phyloP scores from a whole-genome alignment of 305 asterid genomes.

The Euphrasia arctica region DNA sequence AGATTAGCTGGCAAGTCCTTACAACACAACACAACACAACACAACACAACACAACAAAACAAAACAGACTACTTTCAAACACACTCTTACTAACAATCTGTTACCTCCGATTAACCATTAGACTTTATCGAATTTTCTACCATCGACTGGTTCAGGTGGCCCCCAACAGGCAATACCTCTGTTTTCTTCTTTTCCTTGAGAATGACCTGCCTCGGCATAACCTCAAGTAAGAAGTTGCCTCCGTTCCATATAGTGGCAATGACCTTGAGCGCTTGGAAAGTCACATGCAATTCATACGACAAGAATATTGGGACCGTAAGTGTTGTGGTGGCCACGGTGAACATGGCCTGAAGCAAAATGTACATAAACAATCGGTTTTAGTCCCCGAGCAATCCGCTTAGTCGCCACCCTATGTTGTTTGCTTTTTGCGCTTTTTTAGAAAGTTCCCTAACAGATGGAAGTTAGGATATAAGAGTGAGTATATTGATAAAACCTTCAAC shows the following conservation, averaged over 20 bases:
- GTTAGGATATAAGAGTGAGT: constrained; percentile 4
- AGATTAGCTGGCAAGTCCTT: constrained; percentile 11
- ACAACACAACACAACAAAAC: too few species aligned
- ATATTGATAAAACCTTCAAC: neutral
- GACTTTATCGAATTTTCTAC: constrained; percentile 27
- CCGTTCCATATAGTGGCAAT: constrained; percentile 94
- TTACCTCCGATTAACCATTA: constrained; percentile 26
- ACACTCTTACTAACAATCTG: constrained; percentile 27
- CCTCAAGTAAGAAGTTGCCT: constrained; percentile 87
- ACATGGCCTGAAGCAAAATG: constrained; percentile 76
- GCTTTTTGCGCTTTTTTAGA: constrained; percentile 95
- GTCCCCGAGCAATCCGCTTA: constrained; percentile 95
- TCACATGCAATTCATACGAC: constrained; percentile 61
- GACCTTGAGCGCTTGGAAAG: constrained; percentile 85
- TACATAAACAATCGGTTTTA: constrained; percentile 91
- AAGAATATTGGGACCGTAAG: constrained; percentile 88
- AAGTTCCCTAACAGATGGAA: constrained; percentile 57
- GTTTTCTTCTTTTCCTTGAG: constrained; percentile 78
- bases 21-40: constrained; percentile 2
- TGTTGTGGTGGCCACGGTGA: constrained; percentile 84
- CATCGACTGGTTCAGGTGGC: constrained; percentile 30
- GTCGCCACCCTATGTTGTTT: constrained; percentile 91
- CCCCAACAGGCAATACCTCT: constrained; percentile 43
- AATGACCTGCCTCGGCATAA: constrained; percentile 92
- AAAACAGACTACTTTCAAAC: constrained; percentile 16